phyloP scores from a whole-genome alignment of 2,329 filamentous ascomycete species.

The Alternaria sp. region DNA sequence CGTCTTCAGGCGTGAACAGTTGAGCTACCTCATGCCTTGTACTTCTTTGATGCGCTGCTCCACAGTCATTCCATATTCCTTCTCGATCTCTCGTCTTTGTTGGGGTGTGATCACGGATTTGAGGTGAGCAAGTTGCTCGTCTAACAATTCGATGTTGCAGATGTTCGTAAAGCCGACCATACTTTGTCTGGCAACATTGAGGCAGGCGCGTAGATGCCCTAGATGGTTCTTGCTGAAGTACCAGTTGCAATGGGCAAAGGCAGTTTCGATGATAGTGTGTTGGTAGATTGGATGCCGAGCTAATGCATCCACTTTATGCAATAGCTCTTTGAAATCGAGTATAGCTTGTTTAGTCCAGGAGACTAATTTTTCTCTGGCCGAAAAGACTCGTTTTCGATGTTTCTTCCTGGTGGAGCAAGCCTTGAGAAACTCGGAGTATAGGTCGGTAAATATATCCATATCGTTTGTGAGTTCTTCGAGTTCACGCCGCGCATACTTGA shows the following conservation, averaged over 20 bases:
- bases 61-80: neutral
- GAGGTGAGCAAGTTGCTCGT: constrained; percentile 6
- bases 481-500: constrained; percentile 16
- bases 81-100: neutral
- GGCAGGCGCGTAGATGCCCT: constrained; percentile 11
- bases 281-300: neutral
- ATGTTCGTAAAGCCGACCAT: constrained; percentile 15
- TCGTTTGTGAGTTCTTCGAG: constrained; percentile 12
- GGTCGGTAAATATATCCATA: constrained; percentile 10
- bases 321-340: neutral
- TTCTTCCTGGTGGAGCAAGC: neutral
- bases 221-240: constrained; percentile 13
- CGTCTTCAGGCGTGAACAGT: neutral
- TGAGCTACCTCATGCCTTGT: constrained; percentile 1
- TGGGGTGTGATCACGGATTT: neutral
- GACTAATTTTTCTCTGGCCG: neutral
- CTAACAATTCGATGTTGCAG: constrained; percentile 2
- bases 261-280: neutral
- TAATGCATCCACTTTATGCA: constrained; percentile 6
- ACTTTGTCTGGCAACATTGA: constrained; percentile 16
- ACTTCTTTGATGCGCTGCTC: neutral
- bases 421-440: constrained; percentile 8
- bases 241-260: constrained; percentile 14
- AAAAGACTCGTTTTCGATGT: neutral
- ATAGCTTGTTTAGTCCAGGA: neutral